These are phyloP conservation scores for Ceratobasidium theobromae DNA, from an alignment of 1,284 basidiomycete species.

Conservation along the genomic window DNA sequence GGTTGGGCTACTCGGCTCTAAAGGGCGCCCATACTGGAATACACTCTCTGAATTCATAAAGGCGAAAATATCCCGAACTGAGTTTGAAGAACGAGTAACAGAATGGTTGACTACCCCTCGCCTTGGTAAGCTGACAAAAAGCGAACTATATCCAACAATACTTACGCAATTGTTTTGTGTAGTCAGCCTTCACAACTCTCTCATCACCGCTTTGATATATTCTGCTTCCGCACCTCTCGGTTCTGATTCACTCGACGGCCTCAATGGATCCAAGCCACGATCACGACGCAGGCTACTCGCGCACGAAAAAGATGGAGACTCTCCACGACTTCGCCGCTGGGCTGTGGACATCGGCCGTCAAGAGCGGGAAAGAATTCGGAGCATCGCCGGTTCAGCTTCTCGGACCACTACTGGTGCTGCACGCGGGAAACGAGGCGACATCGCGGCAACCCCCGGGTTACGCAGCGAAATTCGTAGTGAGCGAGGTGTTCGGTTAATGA, in stretches of 20 bases:
- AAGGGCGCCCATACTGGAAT: slow-evolving; percentile 62
- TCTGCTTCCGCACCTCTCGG: slow-evolving; percentile 49
- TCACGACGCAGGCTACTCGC: slow-evolving; percentile 71
- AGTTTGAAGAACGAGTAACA: slow-evolving; percentile 72
- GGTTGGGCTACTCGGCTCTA: slow-evolving; percentile 58
- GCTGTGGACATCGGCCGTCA: slow-evolving; percentile 65
- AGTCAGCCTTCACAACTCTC: slow-evolving; percentile 78
- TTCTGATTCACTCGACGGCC: slow-evolving; percentile 53
- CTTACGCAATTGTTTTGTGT: slow-evolving; percentile 22
- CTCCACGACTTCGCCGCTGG: slow-evolving; percentile 71
- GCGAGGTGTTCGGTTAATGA: slow-evolving; percentile 21
- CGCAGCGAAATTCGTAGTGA: slow-evolving; percentile 44
- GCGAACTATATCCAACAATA: neutral
- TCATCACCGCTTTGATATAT: slow-evolving; percentile 78
- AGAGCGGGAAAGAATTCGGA: slow-evolving; percentile 51
- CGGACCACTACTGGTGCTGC: neutral
- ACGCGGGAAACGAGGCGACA: slow-evolving; percentile 16
- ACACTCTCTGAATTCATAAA: slow-evolving; percentile 64
- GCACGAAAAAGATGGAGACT: slow-evolving; percentile 62
- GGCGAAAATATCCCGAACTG: slow-evolving; percentile 65
- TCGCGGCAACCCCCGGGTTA: slow-evolving; percentile 40
- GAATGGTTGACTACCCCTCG: slow-evolving; percentile 62
- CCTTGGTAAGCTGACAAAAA: slow-evolving; percentile 50
- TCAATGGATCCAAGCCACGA: slow-evolving; percentile 61
- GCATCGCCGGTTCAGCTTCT: neutral